A percentile compares a stretch with the other conserved stretches of the same genome.
phyloP scores from a whole-genome alignment of 768 basidiomycete species.

The Lactifluus pinguis region DNA sequence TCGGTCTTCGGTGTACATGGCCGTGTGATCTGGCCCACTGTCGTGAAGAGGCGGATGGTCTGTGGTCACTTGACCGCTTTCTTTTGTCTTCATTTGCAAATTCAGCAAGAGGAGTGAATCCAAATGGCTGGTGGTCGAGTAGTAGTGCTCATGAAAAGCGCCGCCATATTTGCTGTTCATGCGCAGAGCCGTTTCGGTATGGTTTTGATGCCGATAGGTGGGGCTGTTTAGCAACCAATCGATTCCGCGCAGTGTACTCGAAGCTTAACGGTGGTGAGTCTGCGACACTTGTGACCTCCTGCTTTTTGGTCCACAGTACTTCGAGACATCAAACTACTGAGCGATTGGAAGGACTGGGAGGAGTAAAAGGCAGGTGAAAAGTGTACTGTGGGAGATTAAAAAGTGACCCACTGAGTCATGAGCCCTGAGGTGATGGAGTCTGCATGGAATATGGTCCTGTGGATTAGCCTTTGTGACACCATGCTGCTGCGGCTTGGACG shows the following conservation, averaged over 20 bases:
- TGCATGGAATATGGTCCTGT: not conserved
- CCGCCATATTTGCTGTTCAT: not conserved
- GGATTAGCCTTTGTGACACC: too few species aligned
- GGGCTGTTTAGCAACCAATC: not conserved
- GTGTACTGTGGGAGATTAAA: too few species aligned
- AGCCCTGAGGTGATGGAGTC: not conserved
- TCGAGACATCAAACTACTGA: not conserved
- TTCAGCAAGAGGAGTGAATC: not conserved
- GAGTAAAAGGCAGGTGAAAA: not conserved
- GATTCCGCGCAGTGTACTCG: not conserved
- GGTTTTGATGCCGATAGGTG: too few species aligned
- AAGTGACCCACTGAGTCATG: not conserved
- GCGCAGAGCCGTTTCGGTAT: not conserved
- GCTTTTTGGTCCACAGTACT: not conserved
- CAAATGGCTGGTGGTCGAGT: not conserved
- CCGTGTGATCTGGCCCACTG: not conserved
- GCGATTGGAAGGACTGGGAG: not conserved
- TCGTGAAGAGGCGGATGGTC: not conserved
- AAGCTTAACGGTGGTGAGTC: not conserved
- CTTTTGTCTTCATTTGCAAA: not conserved
- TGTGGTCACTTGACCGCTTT: not conserved
- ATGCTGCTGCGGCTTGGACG: not conserved
- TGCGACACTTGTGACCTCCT: not conserved
- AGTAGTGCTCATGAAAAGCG: not conserved
- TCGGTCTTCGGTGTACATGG: not conserved